Evolutionary conservation across 768 basidiomycete genomes (phyloP).

Genomic region (Hygrophoropsis aurantiaca): DNA sequence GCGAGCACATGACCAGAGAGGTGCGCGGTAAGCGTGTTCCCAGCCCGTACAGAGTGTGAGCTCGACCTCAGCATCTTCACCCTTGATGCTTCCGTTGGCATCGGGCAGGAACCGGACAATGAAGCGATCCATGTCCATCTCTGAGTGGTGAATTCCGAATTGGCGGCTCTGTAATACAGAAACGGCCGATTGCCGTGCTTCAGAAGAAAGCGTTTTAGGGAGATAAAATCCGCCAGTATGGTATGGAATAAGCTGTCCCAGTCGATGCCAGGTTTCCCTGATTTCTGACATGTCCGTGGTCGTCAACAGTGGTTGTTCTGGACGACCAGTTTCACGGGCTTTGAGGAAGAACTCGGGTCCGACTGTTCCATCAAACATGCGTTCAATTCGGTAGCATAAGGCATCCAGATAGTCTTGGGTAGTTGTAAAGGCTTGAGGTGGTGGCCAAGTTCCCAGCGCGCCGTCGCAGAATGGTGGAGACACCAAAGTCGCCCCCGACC

Average conservation of each 20-base stretch:
- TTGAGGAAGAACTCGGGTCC: slow-evolving; percentile 1
- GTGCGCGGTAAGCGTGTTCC: slow-evolving; percentile 29
- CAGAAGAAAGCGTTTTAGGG: slow-evolving; percentile 19
- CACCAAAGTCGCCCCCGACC: slow-evolving; percentile 15
- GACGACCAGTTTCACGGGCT: slow-evolving; percentile 13
- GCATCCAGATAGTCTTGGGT: slow-evolving; percentile 27
- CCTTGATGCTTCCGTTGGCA: slow-evolving; percentile 8
- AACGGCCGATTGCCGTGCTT: slow-evolving; percentile 22
- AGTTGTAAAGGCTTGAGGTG: slow-evolving; percentile 21
- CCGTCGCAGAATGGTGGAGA: slow-evolving; percentile 24
- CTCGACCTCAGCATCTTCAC: slow-evolving; percentile 12
- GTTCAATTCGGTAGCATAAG: slow-evolving; percentile 22
- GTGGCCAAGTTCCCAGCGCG: slow-evolving; percentile 19
- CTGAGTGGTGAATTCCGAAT: slow-evolving; percentile 26
- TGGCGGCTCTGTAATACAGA: slow-evolving; percentile 20
- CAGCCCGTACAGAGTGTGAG: slow-evolving; percentile 25
- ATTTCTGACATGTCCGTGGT: slow-evolving; percentile 18
- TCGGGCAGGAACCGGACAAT: slow-evolving; percentile 19
- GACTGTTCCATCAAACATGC: slow-evolving; percentile 13
- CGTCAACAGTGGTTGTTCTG: slow-evolving; percentile 15
- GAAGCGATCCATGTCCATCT: slow-evolving; percentile 32
- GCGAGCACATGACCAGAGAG: slow-evolving; percentile 32
- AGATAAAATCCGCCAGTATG: slow-evolving; percentile 32
- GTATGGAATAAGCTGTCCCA: slow-evolving; percentile 20
- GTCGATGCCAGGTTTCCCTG: slow-evolving; percentile 25